A percentile compares a stretch with the other conserved stretches of the same genome.
Conservation (phyloP, 495 filamentous ascomycete genomes). For the Neurospora sp. region DNA sequence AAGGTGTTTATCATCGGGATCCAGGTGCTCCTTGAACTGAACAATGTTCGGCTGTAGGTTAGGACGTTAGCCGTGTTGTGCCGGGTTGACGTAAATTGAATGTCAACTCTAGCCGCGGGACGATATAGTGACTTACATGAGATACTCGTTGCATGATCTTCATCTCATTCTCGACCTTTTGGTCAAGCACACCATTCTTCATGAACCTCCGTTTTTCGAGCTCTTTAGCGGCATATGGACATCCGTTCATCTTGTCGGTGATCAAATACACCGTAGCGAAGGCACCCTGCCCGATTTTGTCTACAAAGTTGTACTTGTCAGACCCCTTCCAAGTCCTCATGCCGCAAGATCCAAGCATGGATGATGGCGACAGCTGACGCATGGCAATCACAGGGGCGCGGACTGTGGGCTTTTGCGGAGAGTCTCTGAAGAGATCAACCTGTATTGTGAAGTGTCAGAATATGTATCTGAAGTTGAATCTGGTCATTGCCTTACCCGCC, state of each 20-base stretch:
- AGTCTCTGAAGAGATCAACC: constrained; percentile 23
- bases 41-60: constrained; percentile 73
- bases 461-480: background rate
- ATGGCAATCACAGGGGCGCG: background rate
- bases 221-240: constrained; percentile 80
- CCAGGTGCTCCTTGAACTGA: constrained; percentile 74
- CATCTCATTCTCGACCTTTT: constrained; percentile 90
- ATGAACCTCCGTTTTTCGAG: constrained; percentile 82
- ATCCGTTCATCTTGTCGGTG: constrained; percentile 66
- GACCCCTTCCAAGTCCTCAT: constrained; percentile 63
- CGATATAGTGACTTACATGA: constrained; percentile 52
- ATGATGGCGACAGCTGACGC: background rate
- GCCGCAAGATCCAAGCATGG: background rate
- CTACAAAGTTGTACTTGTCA: constrained; percentile 68
- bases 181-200: constrained; percentile 74
- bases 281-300: constrained; percentile 78
- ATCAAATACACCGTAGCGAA: constrained; percentile 89
- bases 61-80: constrained; percentile 8
- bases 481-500: constrained; percentile 25
- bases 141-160: constrained; percentile 75
- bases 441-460: constrained; percentile 4
- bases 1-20: constrained; percentile 67
- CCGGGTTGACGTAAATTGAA: background rate
- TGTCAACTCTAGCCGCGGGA: background rate
- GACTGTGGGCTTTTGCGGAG: background rate